A percentile compares a stretch with the other conserved stretches of the same genome.
Evolutionary conservation across 306 rosid species (phyloP).

Genomic region (Gynostemma pentaphyllum): DNA sequence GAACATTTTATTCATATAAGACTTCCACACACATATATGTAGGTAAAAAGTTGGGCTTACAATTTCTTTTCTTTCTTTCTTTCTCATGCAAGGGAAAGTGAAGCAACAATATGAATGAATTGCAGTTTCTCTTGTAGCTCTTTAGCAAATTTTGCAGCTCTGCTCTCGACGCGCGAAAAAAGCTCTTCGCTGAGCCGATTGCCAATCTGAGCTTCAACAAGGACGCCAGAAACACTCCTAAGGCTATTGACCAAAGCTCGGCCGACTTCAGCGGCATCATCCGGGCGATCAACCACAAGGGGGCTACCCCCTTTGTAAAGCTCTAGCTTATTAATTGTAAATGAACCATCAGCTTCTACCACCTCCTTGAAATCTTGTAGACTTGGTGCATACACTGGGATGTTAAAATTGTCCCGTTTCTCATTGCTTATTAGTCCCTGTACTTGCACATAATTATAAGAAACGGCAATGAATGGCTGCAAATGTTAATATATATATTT

Average conservation of each 20-base stretch:
- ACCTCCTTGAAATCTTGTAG: constrained; percentile 78
- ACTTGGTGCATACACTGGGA: constrained; percentile 80
- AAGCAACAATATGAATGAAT: constrained; percentile 82
- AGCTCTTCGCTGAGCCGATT: constrained; percentile 57
- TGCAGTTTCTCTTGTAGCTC: constrained; percentile 56
- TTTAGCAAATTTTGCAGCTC: constrained; percentile 51
- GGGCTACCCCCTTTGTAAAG: constrained; percentile 92
- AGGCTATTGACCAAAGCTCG: constrained; percentile 61
- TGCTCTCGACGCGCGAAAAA: constrained; percentile 38
- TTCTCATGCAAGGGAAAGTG: constrained; percentile 44
- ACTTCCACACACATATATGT: too few species aligned
- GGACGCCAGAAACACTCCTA: constrained; percentile 68
- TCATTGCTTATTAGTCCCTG: constrained; percentile 64
- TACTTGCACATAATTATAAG: neutral
- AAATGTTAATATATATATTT: too few species aligned
- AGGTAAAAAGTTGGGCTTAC: too few species aligned
- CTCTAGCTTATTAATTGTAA: constrained; percentile 65
- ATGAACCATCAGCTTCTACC: constrained; percentile 68
- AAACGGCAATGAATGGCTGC: too few species aligned
- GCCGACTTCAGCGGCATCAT: constrained; percentile 56
- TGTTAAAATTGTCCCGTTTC: constrained; percentile 63
- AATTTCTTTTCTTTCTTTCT: neutral
- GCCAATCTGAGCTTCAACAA: constrained; percentile 83
- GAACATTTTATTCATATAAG: too few species aligned
- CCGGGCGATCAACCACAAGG: constrained; percentile 53